Conservation (phyloP, 768 basidiomycete genomes). For the Glaciozyma martinii region DNA sequence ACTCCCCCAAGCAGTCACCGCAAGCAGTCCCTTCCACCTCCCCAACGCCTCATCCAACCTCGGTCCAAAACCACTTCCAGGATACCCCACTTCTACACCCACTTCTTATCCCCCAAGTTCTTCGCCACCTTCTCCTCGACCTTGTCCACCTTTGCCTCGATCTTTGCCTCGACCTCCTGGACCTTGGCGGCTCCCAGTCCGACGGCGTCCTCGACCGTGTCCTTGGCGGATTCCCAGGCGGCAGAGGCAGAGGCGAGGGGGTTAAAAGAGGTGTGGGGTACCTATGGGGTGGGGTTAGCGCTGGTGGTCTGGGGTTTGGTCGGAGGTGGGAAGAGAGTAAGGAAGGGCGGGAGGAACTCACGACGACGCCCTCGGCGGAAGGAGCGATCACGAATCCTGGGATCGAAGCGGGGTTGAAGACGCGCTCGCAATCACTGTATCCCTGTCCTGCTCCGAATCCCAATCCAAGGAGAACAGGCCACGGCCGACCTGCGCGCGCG, state of each 20-base stretch:
- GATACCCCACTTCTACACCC: no score
- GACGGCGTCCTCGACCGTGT: background rate
- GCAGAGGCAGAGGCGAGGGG: background rate
- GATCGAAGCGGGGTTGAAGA: slow-evolving; percentile 82
- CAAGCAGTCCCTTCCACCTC: no score
- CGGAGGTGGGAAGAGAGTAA: background rate
- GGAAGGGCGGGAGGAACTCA: background rate
- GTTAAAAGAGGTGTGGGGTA: background rate
- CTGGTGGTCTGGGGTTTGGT: background rate
- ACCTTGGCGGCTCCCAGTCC: background rate
- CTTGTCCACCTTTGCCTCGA: background rate
- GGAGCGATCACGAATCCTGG: slow-evolving; percentile 47
- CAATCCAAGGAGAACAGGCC: slow-evolving; percentile 66
- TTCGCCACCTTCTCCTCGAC: slow-evolving; percentile 1
- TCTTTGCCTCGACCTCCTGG: background rate
- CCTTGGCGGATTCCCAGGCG: background rate
- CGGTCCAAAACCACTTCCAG: no score
- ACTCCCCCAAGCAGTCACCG: no score
- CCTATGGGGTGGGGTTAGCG: no score
- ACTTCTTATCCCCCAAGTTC: background rate
- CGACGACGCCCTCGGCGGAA: background rate
- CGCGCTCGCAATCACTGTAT: slow-evolving; percentile 84
- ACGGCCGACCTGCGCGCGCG: slow-evolving; percentile 61
- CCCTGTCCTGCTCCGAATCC: slow-evolving; percentile 81
- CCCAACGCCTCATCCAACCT: no score